These are phyloP conservation scores for Marvania coccoides DNA, from an alignment of 139 green algal genomes.

Conservation along the genomic window DNA sequence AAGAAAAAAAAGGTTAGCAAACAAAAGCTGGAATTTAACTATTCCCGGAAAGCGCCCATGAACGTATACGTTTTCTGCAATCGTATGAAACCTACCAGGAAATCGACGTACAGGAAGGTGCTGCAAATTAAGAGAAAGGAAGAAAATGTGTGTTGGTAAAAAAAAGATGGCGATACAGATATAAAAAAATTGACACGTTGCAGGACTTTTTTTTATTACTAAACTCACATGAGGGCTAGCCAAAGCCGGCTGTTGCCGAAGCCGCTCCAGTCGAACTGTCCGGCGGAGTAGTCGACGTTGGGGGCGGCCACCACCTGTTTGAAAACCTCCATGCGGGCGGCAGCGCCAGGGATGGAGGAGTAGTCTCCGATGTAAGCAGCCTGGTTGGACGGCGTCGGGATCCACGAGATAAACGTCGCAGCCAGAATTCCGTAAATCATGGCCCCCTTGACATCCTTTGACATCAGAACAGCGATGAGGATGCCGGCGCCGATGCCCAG, in stretches of 20 bases:
- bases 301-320: constrained; percentile 46
- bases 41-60: too few relatives aligned
- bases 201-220: too few relatives aligned
- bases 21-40: too few relatives aligned
- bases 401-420: constrained; percentile 60
- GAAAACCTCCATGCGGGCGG: constrained; percentile 52
- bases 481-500: constrained; percentile 49
- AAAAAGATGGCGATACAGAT: too few relatives aligned
- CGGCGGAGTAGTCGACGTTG: constrained; percentile 25
- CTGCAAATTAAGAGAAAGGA: too few relatives aligned
- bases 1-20: too few relatives aligned
- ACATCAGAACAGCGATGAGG: constrained; percentile 46
- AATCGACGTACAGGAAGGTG: constrained; percentile 64
- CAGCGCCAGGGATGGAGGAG: constrained; percentile 25
- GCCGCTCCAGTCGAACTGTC: constrained; percentile 34
- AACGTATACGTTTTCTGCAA: too few relatives aligned
- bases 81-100: constrained; percentile 33
- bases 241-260: constrained; percentile 41
- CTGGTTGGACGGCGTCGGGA: constrained; percentile 29
- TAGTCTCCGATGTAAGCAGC: constrained; percentile 36
- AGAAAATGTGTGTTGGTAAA: too few relatives aligned
- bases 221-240: constrained; percentile 62
- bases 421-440: constrained; percentile 58
- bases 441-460: constrained; percentile 30
- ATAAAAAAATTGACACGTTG: too few relatives aligned